Conservation (phyloP, 768 basidiomycete genomes). For the Russula earlei region DNA sequence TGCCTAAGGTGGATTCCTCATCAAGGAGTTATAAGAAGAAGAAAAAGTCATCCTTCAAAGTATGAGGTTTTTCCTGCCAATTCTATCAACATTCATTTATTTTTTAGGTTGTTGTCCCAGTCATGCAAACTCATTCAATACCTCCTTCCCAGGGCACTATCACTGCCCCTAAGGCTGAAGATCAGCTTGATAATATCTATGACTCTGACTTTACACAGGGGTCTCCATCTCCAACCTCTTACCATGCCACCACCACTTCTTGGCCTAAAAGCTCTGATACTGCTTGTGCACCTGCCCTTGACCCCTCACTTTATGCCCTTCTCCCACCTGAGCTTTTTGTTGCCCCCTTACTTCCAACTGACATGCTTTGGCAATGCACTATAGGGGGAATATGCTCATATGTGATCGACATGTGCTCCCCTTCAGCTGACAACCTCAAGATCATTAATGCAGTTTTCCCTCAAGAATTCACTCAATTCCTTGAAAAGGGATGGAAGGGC, state of each 20-base stretch:
- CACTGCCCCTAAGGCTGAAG: not conserved
- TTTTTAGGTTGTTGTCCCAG: not conserved
- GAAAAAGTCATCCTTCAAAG: not conserved
- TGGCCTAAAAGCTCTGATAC: slow-evolving; percentile 20
- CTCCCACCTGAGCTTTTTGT: slow-evolving; percentile 32
- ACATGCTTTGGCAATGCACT: slow-evolving; percentile 47
- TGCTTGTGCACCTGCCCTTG: not conserved
- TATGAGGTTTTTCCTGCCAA: not conserved
- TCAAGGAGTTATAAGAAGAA: not conserved
- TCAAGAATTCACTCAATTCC: not conserved
- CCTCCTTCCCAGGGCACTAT: not conserved
- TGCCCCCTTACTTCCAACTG: slow-evolving; percentile 33
- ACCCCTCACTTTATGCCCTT: slow-evolving; percentile 21
- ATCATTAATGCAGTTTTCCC: slow-evolving; percentile 15
- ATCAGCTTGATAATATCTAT: slow-evolving; percentile 25
- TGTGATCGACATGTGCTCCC: slow-evolving; percentile 37
- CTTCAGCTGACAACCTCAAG: slow-evolving; percentile 28
- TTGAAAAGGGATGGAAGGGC: slow-evolving; percentile 3
- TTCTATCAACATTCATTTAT: not conserved
- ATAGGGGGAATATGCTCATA: slow-evolving; percentile 32
- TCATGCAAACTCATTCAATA: not conserved
- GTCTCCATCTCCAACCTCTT: slow-evolving; percentile 37
- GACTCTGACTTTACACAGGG: slow-evolving; percentile 51
- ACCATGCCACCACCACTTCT: slow-evolving; percentile 22
- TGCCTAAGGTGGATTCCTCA: not conserved